Evolutionary conservation across 106 monocot genomes (phyloP).

Genomic region (Dendrobium huoshanense): DNA sequence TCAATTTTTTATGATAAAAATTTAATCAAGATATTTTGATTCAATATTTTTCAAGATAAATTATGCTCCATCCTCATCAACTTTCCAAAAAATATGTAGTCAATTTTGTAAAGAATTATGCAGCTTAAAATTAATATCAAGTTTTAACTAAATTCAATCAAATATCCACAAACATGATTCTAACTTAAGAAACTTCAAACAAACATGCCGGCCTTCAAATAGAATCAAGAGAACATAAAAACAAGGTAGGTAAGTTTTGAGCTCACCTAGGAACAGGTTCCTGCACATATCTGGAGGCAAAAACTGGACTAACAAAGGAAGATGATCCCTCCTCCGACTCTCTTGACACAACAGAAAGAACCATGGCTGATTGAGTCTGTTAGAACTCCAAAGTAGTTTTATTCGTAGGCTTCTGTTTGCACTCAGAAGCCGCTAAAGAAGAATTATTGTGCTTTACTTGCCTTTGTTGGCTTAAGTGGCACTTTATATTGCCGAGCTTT

Average conservation of each 20-base stretch:
- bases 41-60: too few relatives aligned
- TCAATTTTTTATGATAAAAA: too few relatives aligned
- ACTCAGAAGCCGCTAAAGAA: background rate
- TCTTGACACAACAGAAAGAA: slow-evolving; percentile 23
- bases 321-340: slow-evolving; percentile 4
- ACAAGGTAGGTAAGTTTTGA: too few relatives aligned
- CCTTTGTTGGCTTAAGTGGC: background rate
- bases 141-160: too few relatives aligned
- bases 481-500: background rate
- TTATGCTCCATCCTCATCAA: too few relatives aligned
- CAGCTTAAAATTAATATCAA: too few relatives aligned
- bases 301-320: slow-evolving; percentile 12
- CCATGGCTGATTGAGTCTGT: slow-evolving; percentile 13
- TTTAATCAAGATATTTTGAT: too few relatives aligned
- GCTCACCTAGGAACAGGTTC: slow-evolving; percentile 31
- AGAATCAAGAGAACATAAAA: background rate
- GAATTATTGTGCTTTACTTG: slow-evolving; percentile 32
- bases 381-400: background rate
- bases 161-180: too few relatives aligned
- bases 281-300: slow-evolving; percentile 41
- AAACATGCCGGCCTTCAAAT: background rate
- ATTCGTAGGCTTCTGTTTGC: background rate
- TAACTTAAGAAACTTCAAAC: background rate
- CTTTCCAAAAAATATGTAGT: too few relatives aligned
- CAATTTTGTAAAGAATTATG: too few relatives aligned